Percentiles rank a stretch among this genome's conserved stretches.
phyloP scores from a whole-genome alignment of 2,329 filamentous ascomycete species.

The Sporothrix mexicana region DNA sequence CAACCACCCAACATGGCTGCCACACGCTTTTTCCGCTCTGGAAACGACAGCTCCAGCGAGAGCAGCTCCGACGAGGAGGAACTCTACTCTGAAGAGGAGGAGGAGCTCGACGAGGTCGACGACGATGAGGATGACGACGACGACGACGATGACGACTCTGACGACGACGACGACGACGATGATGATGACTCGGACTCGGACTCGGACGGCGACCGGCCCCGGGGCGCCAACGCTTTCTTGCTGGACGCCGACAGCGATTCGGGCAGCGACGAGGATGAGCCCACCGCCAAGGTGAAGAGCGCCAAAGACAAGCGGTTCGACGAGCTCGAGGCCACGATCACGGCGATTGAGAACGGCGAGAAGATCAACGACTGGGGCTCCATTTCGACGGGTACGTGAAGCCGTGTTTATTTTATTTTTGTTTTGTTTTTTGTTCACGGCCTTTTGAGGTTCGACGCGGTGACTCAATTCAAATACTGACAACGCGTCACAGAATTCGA shows the following conservation, averaged over 20 bases:
- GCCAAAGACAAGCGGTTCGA: slow-evolving; percentile 97
- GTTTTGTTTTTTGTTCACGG: neutral
- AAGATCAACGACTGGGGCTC: slow-evolving; percentile 98
- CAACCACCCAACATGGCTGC: slow-evolving; percentile 60
- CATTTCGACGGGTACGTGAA: slow-evolving; percentile 77
- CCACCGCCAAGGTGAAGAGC: slow-evolving; percentile 87
- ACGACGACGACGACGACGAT: slow-evolving; percentile 54
- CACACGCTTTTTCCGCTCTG: slow-evolving; percentile 96
- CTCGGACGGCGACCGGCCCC: slow-evolving; percentile 65
- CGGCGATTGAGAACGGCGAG: slow-evolving; percentile 91
- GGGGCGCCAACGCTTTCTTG: slow-evolving; percentile 84
- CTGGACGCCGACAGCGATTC: slow-evolving; percentile 68
- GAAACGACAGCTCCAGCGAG: slow-evolving; percentile 91
- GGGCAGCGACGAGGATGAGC: slow-evolving; percentile 82
- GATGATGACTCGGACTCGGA: slow-evolving; percentile 49
- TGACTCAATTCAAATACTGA: neutral
- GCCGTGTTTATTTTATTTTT: neutral
- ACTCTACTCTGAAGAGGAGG: slow-evolving; percentile 82
- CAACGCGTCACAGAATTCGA: slow-evolving; percentile 73
- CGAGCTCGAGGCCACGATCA: slow-evolving; percentile 88
- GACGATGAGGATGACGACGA: slow-evolving; percentile 68
- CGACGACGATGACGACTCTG: slow-evolving; percentile 65
- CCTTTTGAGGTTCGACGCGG: neutral
- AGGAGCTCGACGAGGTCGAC: slow-evolving; percentile 61
- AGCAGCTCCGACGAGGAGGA: slow-evolving; percentile 96